Evolutionary conservation across 495 filamentous ascomycete species (phyloP).

Genomic region (Tricharina praecox): DNA sequence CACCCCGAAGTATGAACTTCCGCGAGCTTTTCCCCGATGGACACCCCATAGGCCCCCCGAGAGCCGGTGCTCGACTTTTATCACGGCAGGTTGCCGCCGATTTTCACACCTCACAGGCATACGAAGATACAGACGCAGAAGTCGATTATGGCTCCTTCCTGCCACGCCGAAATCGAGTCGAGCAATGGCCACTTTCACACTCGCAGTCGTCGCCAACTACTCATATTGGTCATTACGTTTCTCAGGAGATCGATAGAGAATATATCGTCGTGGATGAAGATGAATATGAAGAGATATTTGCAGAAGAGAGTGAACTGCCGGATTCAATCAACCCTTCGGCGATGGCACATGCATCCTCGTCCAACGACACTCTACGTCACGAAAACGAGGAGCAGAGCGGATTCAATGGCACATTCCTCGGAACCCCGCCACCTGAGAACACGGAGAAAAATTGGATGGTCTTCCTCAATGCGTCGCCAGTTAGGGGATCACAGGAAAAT

Average conservation of each 20-base stretch:
- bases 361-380: background rate
- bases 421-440: background rate
- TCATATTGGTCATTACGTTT: background rate
- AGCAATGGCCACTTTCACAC: background rate
- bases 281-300: background rate
- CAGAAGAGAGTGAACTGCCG: background rate
- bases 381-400: background rate
- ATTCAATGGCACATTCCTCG: background rate
- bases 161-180: too few species aligned
- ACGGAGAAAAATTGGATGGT: background rate
- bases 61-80: too few species aligned
- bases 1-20: too few species aligned
- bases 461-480: background rate
- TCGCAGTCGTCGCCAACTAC: background rate
- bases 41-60: too few species aligned
- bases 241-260: background rate
- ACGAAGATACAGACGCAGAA: too few species aligned
- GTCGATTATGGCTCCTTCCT: too few species aligned
- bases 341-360: background rate
- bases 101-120: too few species aligned
- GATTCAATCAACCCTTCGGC: background rate
- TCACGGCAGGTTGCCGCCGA: too few species aligned
- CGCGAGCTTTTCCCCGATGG: too few species aligned
- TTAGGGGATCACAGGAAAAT: background rate
- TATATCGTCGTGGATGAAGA: background rate